phyloP scores from a whole-genome alignment of 805 yeast species.

The Ogataea populi-albae region DNA sequence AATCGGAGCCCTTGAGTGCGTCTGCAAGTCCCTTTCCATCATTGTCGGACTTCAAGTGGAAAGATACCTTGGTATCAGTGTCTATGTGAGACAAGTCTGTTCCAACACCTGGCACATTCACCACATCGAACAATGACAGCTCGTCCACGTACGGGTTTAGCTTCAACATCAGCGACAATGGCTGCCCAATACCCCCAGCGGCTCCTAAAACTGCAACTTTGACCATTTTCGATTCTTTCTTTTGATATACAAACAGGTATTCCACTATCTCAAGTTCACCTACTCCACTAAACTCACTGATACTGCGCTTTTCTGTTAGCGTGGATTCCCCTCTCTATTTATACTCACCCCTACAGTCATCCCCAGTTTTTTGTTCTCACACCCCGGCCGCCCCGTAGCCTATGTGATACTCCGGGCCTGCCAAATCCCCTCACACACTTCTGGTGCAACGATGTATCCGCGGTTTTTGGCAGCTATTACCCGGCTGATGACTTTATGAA shows the following conservation, averaged over 20 bases:
- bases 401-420: too few species aligned
- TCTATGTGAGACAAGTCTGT: conserved; percentile 82
- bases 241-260: not conserved
- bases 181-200: conserved; percentile 94
- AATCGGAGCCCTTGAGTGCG: conserved; percentile 44
- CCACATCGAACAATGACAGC: conserved; percentile 81
- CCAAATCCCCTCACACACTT: too few species aligned
- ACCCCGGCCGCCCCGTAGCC: not conserved
- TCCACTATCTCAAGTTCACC: not conserved
- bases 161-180: conserved; percentile 77
- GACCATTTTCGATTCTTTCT: conserved; percentile 10
- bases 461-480: too few species aligned
- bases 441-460: too few species aligned
- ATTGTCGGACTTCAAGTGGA: conserved; percentile 40
- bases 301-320: not conserved
- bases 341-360: conserved; percentile 2
- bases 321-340: conserved; percentile 3
- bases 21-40: conserved; percentile 31
- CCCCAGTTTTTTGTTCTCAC: not conserved
- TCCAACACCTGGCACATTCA: conserved; percentile 81
- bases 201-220: conserved; percentile 77
- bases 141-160: conserved; percentile 59
- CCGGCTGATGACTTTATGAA: too few species aligned
- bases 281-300: not conserved
- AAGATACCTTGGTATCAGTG: conserved; percentile 43